Conservation (phyloP, 306 rosid genomes). For the Pyrus betulifolia region DNA sequence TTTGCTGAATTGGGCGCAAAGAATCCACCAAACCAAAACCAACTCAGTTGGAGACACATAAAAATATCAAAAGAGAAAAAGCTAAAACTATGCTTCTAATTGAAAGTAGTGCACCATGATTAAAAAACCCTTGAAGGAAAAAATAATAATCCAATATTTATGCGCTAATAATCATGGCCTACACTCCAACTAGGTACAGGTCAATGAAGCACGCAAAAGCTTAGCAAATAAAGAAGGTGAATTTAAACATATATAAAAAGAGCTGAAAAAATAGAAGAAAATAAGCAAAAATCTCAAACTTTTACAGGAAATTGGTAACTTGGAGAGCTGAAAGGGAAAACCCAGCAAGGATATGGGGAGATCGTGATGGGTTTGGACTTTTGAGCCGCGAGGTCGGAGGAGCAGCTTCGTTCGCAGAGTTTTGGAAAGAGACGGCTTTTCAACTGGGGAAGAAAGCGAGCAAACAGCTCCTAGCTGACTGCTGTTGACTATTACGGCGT, state of each 20-base stretch:
- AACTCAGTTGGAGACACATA: background rate
- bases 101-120: background rate
- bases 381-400: background rate
- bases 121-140: background rate
- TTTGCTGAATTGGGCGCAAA: background rate
- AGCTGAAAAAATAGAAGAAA: background rate
- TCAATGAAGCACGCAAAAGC: background rate
- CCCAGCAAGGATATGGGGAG: constrained; percentile 3
- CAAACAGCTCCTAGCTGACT: background rate
- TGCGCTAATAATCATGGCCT: background rate
- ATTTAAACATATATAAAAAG: background rate
- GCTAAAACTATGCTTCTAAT: background rate
- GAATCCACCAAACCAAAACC: constrained; percentile 5
- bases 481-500: background rate
- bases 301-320: background rate
- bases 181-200: background rate
- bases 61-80: background rate
- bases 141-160: background rate
- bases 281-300: background rate
- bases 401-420: background rate
- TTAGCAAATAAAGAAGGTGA: constrained; percentile 7
- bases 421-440: background rate
- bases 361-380: background rate
- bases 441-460: background rate
- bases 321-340: constrained; percentile 3